A percentile compares a stretch with the other conserved stretches of the same genome.
These are phyloP conservation scores for Globomyces pollinis-pini DNA, from an alignment of 192 early-diverging fungal genomes.

Conservation along the genomic window DNA sequence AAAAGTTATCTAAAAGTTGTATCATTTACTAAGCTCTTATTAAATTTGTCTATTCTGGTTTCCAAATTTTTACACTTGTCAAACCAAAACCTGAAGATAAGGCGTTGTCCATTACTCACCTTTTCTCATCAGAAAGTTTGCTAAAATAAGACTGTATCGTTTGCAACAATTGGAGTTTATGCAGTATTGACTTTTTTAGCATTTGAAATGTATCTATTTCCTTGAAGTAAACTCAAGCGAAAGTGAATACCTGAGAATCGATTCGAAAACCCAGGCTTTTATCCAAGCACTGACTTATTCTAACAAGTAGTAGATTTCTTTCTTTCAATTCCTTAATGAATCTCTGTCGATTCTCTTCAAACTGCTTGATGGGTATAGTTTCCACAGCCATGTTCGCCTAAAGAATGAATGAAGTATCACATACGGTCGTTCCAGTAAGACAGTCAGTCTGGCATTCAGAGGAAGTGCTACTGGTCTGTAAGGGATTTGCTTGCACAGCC, in stretches of 20 bases:
- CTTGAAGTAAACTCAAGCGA: neutral
- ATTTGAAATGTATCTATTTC: neutral
- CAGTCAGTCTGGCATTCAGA: too few relatives aligned
- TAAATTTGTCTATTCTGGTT: neutral
- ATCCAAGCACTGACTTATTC: constrained; percentile 7
- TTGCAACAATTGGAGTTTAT: neutral
- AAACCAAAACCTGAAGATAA: neutral
- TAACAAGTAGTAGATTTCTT: constrained; percentile 2
- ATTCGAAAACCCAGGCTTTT: neutral
- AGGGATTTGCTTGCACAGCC: too few relatives aligned
- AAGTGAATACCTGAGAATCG: neutral
- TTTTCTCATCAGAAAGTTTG: neutral
- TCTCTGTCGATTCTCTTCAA: neutral
- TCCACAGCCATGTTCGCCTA: neutral
- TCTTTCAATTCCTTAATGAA: constrained; percentile 10
- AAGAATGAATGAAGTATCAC: neutral
- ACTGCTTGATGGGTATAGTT: neutral
- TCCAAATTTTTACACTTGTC: neutral
- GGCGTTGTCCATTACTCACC: neutral
- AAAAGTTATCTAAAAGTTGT: neutral
- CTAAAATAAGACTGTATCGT: neutral
- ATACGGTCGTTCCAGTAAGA: too few relatives aligned
- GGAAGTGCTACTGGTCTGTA: too few relatives aligned
- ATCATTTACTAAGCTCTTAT: neutral
- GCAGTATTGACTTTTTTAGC: neutral